Conservation (phyloP, 441 rosid species). For the Erodium texanum region DNA sequence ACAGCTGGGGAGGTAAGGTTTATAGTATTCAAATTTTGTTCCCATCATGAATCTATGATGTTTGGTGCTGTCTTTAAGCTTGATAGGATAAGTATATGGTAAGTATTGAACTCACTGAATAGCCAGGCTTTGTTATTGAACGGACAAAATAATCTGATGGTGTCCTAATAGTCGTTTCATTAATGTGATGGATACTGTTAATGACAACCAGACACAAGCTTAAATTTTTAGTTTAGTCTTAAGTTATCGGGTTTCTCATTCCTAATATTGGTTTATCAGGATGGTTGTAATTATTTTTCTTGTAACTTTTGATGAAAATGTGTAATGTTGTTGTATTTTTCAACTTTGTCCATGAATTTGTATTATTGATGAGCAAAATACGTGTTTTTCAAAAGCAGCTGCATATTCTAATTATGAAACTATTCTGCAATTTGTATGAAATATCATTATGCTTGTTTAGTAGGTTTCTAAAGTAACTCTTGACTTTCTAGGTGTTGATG, state of each 20-base stretch:
- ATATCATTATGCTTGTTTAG: neutral
- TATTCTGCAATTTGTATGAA: neutral
- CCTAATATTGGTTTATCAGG: neutral
- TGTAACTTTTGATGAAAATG: neutral
- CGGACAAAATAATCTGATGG: neutral
- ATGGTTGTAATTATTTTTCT: neutral
- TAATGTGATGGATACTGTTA: too few relatives aligned
- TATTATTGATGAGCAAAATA: neutral
- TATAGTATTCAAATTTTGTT: constrained; percentile 1
- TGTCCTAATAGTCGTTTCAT: neutral
- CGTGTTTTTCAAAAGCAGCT: neutral
- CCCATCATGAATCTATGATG: neutral
- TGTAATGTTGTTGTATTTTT: neutral
- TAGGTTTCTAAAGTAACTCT: neutral
- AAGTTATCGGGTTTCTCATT: constrained; percentile 4
- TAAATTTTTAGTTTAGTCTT: neutral
- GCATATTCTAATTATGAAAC: neutral
- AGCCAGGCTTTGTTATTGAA: neutral
- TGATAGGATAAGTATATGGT: neutral
- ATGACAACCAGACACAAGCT: neutral
- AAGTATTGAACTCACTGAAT: neutral
- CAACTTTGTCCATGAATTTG: neutral
- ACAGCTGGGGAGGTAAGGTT: constrained; percentile 74
- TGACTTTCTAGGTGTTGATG: constrained; percentile 53
- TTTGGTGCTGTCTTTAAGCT: neutral